Percentiles rank a stretch among this genome's conserved stretches.
These are phyloP conservation scores for Schwanniomyces pseudopolymorphus DNA, from an alignment of 805 yeast genomes.

Conservation along the genomic window DNA sequence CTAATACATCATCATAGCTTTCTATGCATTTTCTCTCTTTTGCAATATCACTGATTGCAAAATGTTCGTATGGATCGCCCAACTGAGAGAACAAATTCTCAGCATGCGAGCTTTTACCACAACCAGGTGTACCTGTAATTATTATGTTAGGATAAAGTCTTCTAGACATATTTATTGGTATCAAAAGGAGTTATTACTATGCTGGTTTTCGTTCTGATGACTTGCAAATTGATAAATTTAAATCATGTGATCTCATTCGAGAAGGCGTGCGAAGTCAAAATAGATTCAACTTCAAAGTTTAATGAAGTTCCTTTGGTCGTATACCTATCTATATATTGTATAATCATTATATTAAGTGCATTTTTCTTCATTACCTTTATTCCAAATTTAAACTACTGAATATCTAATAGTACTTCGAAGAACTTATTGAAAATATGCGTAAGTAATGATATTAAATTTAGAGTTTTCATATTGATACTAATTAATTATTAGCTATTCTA, in stretches of 20 bases:
- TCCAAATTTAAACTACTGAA: not conserved
- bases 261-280: not conserved
- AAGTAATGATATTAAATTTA: slow-evolving; percentile 7
- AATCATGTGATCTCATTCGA: not conserved
- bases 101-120: slow-evolving; percentile 82
- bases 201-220: not conserved
- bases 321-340: not conserved
- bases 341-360: not conserved
- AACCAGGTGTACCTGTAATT: slow-evolving; percentile 94
- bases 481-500: slow-evolving; percentile 17
- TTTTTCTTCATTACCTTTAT: not conserved
- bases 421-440: slow-evolving; percentile 5
- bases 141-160: slow-evolving; percentile 68
- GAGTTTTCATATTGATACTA: slow-evolving; percentile 1
- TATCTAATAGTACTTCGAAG: not conserved
- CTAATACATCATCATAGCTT: slow-evolving; percentile 82
- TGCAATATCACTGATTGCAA: slow-evolving; percentile 80
- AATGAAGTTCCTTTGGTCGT: not conserved
- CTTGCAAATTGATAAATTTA: not conserved
- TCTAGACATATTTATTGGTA: slow-evolving; percentile 20
- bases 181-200: not conserved
- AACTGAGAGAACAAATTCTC: slow-evolving; percentile 53
- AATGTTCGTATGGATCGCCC: slow-evolving; percentile 47
- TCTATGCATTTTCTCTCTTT: slow-evolving; percentile 73
- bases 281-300: not conserved